Conservation (phyloP, 2,329 filamentous ascomycete genomes). For the Xylariaceae sp. region DNA sequence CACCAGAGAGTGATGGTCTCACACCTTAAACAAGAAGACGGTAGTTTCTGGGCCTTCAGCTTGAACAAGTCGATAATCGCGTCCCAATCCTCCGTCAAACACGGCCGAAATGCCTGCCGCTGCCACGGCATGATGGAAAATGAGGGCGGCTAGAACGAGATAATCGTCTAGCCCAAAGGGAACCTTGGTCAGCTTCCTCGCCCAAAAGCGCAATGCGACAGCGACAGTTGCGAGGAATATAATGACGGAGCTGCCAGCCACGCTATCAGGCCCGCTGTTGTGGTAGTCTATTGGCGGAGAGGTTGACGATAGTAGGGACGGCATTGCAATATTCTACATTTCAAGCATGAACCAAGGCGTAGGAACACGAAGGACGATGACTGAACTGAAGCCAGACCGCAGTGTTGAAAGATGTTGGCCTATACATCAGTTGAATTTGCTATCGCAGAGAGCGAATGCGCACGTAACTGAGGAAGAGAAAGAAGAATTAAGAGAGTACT, state of each 20-base stretch:
- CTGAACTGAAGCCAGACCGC: no score
- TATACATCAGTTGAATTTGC: no score
- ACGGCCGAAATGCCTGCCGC: not conserved
- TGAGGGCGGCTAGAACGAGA: not conserved
- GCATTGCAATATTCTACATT: no score
- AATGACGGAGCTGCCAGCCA: not conserved
- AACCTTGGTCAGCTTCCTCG: not conserved
- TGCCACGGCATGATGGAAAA: constrained; percentile 1
- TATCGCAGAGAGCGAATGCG: no score
- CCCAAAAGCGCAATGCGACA: not conserved
- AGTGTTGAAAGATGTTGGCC: no score
- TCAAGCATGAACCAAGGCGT: no score
- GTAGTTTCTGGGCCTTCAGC: not conserved
- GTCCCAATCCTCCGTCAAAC: not conserved
- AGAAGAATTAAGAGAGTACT: no score
- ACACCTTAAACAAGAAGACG: not conserved
- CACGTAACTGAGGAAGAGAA: no score
- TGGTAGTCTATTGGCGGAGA: not conserved
- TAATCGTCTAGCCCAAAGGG: not conserved
- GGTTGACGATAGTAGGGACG: no score
- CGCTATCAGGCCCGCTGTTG: not conserved
- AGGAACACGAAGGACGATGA: no score
- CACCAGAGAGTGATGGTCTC: not conserved
- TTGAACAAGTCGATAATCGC: not conserved
- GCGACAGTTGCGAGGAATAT: not conserved